Percentiles rank a stretch among this genome's conserved stretches.
These are phyloP conservation scores for Diphasiastrum complanatum DNA, from an alignment of 83 land plant genomes.

Conservation along the genomic window DNA sequence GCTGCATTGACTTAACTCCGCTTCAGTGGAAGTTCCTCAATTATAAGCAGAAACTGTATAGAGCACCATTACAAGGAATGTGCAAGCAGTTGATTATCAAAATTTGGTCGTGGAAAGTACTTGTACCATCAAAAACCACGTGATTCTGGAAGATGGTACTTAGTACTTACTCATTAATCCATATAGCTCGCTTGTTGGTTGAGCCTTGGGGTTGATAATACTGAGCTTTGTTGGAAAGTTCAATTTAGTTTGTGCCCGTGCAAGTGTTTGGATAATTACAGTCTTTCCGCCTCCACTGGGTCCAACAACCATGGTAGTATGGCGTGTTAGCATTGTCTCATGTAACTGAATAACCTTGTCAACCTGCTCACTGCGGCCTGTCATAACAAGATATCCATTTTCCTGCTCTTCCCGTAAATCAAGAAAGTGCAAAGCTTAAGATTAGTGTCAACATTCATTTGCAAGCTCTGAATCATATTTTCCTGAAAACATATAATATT, in stretches of 20 bases:
- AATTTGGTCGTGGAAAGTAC: too few species aligned
- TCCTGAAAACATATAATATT: too few species aligned
- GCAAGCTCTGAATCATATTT: too few species aligned
- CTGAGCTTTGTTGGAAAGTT: slow-evolving; percentile 31
- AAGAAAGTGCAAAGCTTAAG: neutral
- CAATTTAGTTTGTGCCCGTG: slow-evolving; percentile 38
- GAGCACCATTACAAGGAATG: neutral
- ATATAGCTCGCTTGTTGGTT: slow-evolving; percentile 38
- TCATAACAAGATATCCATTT: slow-evolving; percentile 36
- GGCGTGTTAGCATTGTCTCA: slow-evolving; percentile 43
- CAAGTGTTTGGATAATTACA: slow-evolving; percentile 33
- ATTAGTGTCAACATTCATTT: neutral
- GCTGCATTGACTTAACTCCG: too few species aligned
- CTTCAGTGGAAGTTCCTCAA: neutral
- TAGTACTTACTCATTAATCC: slow-evolving; percentile 31
- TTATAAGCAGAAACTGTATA: neutral
- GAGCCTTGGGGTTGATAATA: slow-evolving; percentile 37
- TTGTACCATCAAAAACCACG: too few species aligned
- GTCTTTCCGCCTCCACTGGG: slow-evolving; percentile 43
- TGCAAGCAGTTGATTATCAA: neutral
- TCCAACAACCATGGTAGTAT: slow-evolving; percentile 43
- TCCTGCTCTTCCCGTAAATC: slow-evolving; percentile 17
- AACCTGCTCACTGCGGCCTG: slow-evolving; percentile 38
- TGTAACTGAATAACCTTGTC: slow-evolving; percentile 40
- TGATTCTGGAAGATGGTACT: too few species aligned